These are phyloP conservation scores for Colletotrichum gigasporum DNA, from an alignment of 2,329 filamentous ascomycete genomes.

Conservation along the genomic window DNA sequence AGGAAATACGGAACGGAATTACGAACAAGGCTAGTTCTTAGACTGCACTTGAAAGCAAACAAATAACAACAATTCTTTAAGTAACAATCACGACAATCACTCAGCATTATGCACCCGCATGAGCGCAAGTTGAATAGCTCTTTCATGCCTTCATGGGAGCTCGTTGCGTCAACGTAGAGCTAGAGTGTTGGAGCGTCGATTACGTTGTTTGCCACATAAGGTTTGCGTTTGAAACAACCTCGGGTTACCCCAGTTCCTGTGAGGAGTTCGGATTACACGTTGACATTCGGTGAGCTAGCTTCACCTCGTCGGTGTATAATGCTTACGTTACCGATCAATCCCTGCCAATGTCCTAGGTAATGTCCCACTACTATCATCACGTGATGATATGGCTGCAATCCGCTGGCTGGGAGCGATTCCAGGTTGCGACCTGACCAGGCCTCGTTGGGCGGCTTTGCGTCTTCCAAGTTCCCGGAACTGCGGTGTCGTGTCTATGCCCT, in stretches of 20 bases:
- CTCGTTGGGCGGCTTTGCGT: conserved; percentile 15
- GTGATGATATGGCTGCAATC: conserved; percentile 1
- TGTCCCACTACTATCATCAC: conserved; percentile 17
- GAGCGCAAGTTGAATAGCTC: too few species aligned
- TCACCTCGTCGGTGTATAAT: not conserved
- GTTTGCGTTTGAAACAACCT: conserved; percentile 21
- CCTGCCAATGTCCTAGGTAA: not conserved
- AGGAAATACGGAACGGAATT: conserved; percentile 1
- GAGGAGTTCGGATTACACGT: not conserved
- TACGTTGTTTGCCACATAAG: not conserved
- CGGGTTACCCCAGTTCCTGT: not conserved
- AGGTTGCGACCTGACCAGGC: conserved; percentile 26
- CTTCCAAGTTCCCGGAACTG: too few species aligned
- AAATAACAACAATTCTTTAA: not conserved
- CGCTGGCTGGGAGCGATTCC: not conserved
- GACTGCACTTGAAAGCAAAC: conserved; percentile 3
- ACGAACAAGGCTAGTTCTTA: conserved; percentile 7
- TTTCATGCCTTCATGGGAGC: not conserved
- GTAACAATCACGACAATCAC: too few species aligned
- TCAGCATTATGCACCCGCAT: not conserved
- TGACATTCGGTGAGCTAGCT: not conserved
- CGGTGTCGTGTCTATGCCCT: too few species aligned
- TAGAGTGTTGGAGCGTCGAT: not conserved
- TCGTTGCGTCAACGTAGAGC: too few species aligned
- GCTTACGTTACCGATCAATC: not conserved